These are phyloP conservation scores for Talaromyces stipitatus DNA, from an alignment of 495 filamentous ascomycete species.

Conservation along the genomic window DNA sequence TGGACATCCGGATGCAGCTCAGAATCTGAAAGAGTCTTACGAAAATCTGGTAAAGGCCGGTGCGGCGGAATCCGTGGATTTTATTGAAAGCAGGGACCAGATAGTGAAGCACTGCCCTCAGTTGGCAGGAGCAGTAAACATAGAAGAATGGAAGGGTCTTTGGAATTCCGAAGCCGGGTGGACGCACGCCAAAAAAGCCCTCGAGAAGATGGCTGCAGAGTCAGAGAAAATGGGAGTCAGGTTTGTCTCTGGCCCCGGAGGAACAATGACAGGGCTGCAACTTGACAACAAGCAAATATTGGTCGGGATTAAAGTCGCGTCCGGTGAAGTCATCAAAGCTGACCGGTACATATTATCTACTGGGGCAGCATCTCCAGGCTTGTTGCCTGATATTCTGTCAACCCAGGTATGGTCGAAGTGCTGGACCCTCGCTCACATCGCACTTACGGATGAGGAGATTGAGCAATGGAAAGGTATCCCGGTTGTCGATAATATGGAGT, in stretches of 20 bases:
- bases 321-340: not conserved
- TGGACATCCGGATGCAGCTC: not conserved
- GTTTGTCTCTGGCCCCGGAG: slow-evolving; percentile 22
- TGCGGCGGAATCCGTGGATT: not conserved
- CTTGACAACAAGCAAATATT: not conserved
- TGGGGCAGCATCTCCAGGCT: not conserved
- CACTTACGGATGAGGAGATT: slow-evolving; percentile 32
- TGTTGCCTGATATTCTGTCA: slow-evolving; percentile 4
- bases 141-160: slow-evolving; percentile 18
- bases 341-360: slow-evolving; percentile 3
- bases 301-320: slow-evolving; percentile 1
- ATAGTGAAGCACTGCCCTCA: slow-evolving; percentile 2
- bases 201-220: slow-evolving; percentile 25
- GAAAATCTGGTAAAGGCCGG: not conserved
- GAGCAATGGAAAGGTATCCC: slow-evolving; percentile 31
- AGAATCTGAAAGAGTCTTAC: slow-evolving; percentile 2
- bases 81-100: slow-evolving; percentile 1
- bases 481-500: slow-evolving; percentile 29
- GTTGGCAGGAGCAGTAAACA: not conserved
- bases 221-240: slow-evolving; percentile 27
- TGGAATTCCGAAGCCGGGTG: slow-evolving; percentile 31
- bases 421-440: slow-evolving; percentile 33
- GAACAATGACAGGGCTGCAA: slow-evolving; percentile 3
- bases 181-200: slow-evolving; percentile 28
- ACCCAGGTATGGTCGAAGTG: slow-evolving; percentile 13